Base-by-base conservation (phyloP, 169 alveolate genomes). In the Eimeria tenella region DNA sequence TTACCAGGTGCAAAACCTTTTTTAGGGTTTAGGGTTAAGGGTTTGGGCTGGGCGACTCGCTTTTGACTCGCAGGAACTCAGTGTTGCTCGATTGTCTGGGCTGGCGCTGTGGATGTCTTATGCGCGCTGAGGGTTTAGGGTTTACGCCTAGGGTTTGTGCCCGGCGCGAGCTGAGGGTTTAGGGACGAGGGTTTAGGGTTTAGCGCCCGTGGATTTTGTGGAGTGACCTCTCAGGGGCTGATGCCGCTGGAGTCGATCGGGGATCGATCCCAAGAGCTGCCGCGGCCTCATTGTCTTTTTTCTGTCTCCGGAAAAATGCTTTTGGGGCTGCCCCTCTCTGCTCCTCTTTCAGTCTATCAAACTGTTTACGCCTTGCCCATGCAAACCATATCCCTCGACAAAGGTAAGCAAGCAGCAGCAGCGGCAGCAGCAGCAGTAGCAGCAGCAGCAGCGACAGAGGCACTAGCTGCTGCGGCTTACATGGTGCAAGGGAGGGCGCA, bases 341-440 rank as follows among this genome's bases (percentile, higher is more conserved):
- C 99, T 17, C 99, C 99, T n/a, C 96, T 98, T 5, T 95, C 99
- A 50, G 86, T 93, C 11, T 97, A 98, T 95, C 97, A 97, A 81
- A 97, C 98, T 70, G 98, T 99, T 77, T 98, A 98, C 95, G 98
- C 99, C 8, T 96, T 99, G 68, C 99, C 99, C 11, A 98, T 99
- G 99, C 96, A 98, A 73, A 98, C 99, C 31, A 99, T 99, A 56
- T 98, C 99, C 84, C 99, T 99, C 99, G 96, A 97, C 60, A 99
- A 98, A 96, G 99, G 94, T 90, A 49, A 3, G 77, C 9, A 15
- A 68, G 31, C 77, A 58, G 68, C 77, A 7, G 11, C 77, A 10
- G 68, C 86, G 0, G 60, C 86, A 5, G 52, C 86, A 42, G 86
- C 65, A 42, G 17, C 42, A 10, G 52, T 42, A 31, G 9, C 86